These are phyloP conservation scores for Primulina huaijiensis DNA, from an alignment of 257 asterid genomes.

Conservation along the genomic window DNA sequence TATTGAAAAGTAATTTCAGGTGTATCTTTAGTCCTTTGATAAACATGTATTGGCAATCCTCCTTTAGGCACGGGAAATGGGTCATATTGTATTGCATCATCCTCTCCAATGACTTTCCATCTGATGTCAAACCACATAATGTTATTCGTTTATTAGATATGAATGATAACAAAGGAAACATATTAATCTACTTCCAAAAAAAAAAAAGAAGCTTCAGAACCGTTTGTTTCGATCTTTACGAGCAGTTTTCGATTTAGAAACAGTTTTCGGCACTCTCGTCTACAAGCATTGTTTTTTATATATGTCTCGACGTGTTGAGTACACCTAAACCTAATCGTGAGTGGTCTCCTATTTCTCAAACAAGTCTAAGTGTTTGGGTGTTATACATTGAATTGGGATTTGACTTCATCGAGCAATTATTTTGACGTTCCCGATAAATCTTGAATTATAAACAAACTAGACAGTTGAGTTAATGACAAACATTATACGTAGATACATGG, in stretches of 20 bases:
- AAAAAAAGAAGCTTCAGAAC: too few species aligned
- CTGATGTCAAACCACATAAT: conserved; percentile 27
- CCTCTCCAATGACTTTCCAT: conserved; percentile 56
- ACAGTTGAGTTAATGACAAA: background rate
- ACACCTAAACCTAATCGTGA: background rate
- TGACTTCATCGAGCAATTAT: too few species aligned
- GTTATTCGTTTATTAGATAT: too few species aligned
- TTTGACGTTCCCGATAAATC: too few species aligned
- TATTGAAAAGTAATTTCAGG: too few species aligned
- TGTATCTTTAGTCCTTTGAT: background rate
- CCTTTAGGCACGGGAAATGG: conserved; percentile 68
- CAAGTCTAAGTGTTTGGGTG: background rate
- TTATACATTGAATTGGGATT: too few species aligned
- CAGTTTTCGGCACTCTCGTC: too few species aligned
- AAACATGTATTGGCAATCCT: conserved; percentile 51
- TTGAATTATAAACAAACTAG: background rate
- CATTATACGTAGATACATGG: background rate
- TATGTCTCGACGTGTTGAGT: background rate
- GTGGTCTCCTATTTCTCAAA: conserved; percentile 1
- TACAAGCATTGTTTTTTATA: too few species aligned
- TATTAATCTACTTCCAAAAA: too few species aligned
- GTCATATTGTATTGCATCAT: conserved; percentile 53
- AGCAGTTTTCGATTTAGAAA: too few species aligned
- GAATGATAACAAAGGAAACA: too few species aligned
- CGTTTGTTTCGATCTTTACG: too few species aligned